Evolutionary conservation across 495 filamentous ascomycete species (phyloP).

Genomic region (Daldinia caldariorum): DNA sequence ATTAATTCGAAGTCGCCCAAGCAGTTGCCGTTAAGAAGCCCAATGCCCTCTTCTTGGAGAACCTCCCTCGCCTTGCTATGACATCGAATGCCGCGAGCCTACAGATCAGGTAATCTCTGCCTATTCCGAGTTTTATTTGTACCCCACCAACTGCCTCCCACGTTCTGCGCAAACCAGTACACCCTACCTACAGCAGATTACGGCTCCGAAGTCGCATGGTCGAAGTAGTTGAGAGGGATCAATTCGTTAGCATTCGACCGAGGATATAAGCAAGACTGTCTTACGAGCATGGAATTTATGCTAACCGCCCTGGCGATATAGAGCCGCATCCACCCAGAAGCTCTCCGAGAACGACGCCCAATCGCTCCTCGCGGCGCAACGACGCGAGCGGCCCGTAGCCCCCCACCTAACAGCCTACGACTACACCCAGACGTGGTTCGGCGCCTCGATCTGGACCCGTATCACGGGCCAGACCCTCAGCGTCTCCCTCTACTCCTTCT

Average conservation of each 20-base stretch:
- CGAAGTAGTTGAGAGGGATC: not conserved
- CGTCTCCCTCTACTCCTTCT: slow-evolving; percentile 84
- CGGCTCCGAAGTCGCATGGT: not conserved
- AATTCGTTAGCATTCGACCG: not conserved
- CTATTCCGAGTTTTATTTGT: slow-evolving; percentile 1
- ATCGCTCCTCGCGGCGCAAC: slow-evolving; percentile 84
- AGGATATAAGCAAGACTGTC: too few relatives aligned
- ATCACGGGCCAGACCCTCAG: slow-evolving; percentile 79
- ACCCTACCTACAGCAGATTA: too few relatives aligned
- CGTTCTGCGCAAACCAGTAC: not conserved
- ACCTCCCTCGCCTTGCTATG: slow-evolving; percentile 52
- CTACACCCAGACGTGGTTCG: slow-evolving; percentile 86
- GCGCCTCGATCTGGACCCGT: slow-evolving; percentile 74
- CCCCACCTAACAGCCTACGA: slow-evolving; percentile 92
- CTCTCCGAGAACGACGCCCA: slow-evolving; percentile 66
- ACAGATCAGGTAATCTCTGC: slow-evolving; percentile 63
- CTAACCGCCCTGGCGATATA: slow-evolving; percentile 42
- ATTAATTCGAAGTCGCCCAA: slow-evolving; percentile 14
- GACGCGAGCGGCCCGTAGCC: slow-evolving; percentile 81
- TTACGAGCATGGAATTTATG: not conserved
- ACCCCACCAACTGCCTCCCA: not conserved
- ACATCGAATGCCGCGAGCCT: slow-evolving; percentile 57
- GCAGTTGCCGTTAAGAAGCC: slow-evolving; percentile 59
- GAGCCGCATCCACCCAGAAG: slow-evolving; percentile 67
- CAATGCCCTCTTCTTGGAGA: slow-evolving; percentile 53